Conservation (phyloP, 1,284 basidiomycete species). For the Leccinum pachyderme region DNA sequence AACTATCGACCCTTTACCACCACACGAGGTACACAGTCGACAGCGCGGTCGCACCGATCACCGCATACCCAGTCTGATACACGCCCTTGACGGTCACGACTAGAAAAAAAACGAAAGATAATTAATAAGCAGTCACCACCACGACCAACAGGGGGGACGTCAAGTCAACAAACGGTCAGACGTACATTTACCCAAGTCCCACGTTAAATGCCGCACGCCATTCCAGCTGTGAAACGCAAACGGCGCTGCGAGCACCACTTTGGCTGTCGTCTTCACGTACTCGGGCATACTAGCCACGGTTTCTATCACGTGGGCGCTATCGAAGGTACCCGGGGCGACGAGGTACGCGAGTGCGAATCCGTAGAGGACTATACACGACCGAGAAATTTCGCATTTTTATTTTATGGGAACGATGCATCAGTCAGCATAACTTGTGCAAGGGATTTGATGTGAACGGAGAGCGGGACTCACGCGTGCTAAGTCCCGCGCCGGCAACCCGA, state of each 20-base stretch:
- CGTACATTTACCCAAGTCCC: slow-evolving; percentile 92
- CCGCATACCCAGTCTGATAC: slow-evolving; percentile 79
- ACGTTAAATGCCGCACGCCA: slow-evolving; percentile 87
- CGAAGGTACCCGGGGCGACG: slow-evolving; percentile 75
- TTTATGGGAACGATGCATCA: not conserved
- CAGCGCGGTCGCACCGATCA: slow-evolving; percentile 78
- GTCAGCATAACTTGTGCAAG: not conserved
- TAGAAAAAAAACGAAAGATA: slow-evolving; percentile 30
- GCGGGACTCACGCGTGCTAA: slow-evolving; percentile 68
- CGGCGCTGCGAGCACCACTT: slow-evolving; percentile 76
- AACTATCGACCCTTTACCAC: slow-evolving; percentile 24
- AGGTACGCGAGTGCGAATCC: slow-evolving; percentile 88
- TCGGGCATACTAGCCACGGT: slow-evolving; percentile 69
- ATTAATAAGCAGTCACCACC: not conserved
- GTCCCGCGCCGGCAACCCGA: slow-evolving; percentile 78
- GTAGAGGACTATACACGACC: slow-evolving; percentile 67
- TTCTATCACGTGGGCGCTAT: slow-evolving; percentile 77
- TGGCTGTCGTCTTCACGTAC: slow-evolving; percentile 71
- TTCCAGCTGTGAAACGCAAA: slow-evolving; percentile 92
- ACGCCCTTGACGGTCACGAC: slow-evolving; percentile 80
- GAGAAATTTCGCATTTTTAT: not conserved
- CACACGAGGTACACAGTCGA: slow-evolving; percentile 65
- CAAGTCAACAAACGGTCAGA: slow-evolving; percentile 13
- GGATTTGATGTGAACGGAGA: not conserved
- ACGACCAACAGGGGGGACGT: not conserved